Evolutionary conservation across 148 eudicot species (phyloP), one percentile per base, ranked within the genome.

Genomic region (Dianthus caryophyllus): DNA sequence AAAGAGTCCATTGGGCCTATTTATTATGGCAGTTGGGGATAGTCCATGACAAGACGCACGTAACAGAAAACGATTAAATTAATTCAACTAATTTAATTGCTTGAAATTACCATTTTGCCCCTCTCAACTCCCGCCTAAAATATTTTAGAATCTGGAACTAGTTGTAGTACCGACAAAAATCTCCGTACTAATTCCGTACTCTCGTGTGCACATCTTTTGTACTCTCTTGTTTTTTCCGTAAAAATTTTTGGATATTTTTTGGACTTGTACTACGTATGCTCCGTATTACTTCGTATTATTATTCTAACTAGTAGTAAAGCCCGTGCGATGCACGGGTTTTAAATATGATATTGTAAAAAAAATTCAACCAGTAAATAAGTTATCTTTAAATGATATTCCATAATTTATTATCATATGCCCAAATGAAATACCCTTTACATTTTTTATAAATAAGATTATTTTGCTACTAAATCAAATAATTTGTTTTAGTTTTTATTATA

Each of bases 141-240:
- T 48, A 22, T 48, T 10, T 29, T 17, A 44, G 22, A 27, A 60
- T 29, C 44, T 60, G 52, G 59, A 50, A 59, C 14, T 25, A 1
- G 25, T 27, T 24, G 44, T 68, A 52, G 64, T 68, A 68, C 73
- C 38, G 14, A 17, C 39, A 49, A 43, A 6, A 15, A n/a, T n/a
- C 9, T 27, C 68, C 77, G 77, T 75, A 69, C 77, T 44, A 1
- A 24, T 20, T 64, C 73, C 78, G 78, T 75, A 75, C 78, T 29
- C 10, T 9, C 59, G 24, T 61, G 29, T 70, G 54, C 49, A 22
- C n/a, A 41, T 39, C 9, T 47, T 18, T 12, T 58, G 22, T 48
- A 30, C 36, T 6, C 53, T 44, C 21, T 41, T 3, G 4, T 25
- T 25, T 53, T 11, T 1, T 43, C 61, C n/a, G 44, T 30, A 31